phyloP scores from a whole-genome alignment of 768 basidiomycete genomes.

The Lanmaoa pseudosensibilis region DNA sequence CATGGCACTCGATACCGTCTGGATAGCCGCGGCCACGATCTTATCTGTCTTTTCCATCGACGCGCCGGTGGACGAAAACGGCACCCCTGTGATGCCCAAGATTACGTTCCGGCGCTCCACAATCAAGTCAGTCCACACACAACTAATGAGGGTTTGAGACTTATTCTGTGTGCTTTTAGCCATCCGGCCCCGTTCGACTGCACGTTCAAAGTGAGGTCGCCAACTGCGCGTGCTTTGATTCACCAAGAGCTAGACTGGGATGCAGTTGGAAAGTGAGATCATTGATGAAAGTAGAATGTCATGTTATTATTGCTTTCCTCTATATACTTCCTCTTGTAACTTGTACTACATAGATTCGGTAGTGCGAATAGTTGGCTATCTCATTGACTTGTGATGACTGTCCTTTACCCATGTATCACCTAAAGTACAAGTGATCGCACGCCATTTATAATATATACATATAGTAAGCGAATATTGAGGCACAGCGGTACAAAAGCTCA shows the following conservation, averaged over 20 bases:
- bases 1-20: constrained; percentile 3
- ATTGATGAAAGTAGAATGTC: background rate
- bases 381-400: too few relatives aligned
- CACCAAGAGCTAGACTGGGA: constrained; percentile 2
- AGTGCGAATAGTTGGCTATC: background rate
- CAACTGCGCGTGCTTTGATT: background rate
- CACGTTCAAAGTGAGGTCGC: constrained; percentile 1
- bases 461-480: too few relatives aligned
- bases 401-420: too few relatives aligned
- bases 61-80: background rate
- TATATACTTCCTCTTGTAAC: background rate
- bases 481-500: too few relatives aligned
- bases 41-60: constrained; percentile 1
- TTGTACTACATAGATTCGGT: background rate
- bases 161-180: background rate
- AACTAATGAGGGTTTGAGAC: background rate
- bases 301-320: background rate
- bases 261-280: background rate
- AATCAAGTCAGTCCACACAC: background rate
- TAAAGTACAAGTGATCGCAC: too few relatives aligned
- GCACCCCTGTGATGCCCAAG: background rate
- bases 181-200: constrained; percentile 2
- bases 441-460: too few relatives aligned
- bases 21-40: constrained; percentile 3
- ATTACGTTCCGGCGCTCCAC: constrained; percentile 4